Percentiles rank a stretch among this genome's conserved stretches.
Evolutionary conservation across 2,329 filamentous ascomycete species (phyloP).

Genomic region (Alternaria novae-zelandiae): DNA sequence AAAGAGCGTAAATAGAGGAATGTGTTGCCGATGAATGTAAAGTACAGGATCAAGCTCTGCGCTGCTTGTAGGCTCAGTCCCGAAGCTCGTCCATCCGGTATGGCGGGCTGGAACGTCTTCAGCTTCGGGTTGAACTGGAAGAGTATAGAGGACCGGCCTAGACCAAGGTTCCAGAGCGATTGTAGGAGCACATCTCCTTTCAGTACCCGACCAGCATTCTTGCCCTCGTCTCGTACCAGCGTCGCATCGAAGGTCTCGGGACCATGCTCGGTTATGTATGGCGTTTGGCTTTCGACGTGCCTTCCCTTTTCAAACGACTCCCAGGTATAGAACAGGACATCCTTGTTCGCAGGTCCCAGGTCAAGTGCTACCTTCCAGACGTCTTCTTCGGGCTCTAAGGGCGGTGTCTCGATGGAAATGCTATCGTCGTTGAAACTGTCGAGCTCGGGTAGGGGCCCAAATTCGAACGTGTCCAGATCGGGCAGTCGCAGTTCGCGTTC

Average conservation of each 20-base stretch:
- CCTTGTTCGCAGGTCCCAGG: slow-evolving; percentile 38
- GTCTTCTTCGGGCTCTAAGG: slow-evolving; percentile 41
- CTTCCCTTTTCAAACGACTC: slow-evolving; percentile 64
- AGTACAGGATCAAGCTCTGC: slow-evolving; percentile 60
- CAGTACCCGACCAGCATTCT: slow-evolving; percentile 47
- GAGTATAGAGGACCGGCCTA: slow-evolving; percentile 75
- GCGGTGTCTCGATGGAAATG: slow-evolving; percentile 33
- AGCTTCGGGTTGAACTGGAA: slow-evolving; percentile 66
- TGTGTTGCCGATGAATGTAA: slow-evolving; percentile 49
- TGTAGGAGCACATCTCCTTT: slow-evolving; percentile 47
- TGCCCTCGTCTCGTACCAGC: slow-evolving; percentile 50
- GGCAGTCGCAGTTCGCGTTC: slow-evolving; percentile 46
- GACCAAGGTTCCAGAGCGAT: slow-evolving; percentile 69
- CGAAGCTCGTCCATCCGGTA: slow-evolving; percentile 55
- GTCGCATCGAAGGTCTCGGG: slow-evolving; percentile 70
- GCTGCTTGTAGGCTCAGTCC: slow-evolving; percentile 58
- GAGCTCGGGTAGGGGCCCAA: slow-evolving; percentile 46
- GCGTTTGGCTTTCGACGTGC: slow-evolving; percentile 51
- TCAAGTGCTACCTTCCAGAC: slow-evolving; percentile 50
- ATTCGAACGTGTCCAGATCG: slow-evolving; percentile 50
- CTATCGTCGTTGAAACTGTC: slow-evolving; percentile 40
- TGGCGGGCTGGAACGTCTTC: slow-evolving; percentile 58
- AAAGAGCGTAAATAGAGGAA: slow-evolving; percentile 46
- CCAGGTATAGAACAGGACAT: slow-evolving; percentile 67
- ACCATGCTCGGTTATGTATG: slow-evolving; percentile 73